Evolutionary conservation across 495 filamentous ascomycete species (phyloP).

Genomic region (Penicillium psychrofluorescens): DNA sequence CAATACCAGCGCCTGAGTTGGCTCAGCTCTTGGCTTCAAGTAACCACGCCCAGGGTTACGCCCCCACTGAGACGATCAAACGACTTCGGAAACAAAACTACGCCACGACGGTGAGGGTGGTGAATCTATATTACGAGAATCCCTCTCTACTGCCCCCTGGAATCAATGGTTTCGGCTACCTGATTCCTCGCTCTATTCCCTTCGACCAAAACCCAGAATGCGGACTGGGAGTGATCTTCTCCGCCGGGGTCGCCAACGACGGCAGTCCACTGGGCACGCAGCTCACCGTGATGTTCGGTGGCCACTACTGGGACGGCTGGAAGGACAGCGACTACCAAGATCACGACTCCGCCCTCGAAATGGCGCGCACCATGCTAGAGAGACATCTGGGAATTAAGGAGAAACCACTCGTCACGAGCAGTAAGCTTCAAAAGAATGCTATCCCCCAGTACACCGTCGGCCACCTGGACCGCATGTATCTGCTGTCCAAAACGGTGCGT

Average conservation of each 20-base stretch:
- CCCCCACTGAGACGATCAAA: slow-evolving; percentile 15
- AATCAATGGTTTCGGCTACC: slow-evolving; percentile 73
- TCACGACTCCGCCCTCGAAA: slow-evolving; percentile 52
- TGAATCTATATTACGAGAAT: slow-evolving; percentile 77
- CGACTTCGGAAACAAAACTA: slow-evolving; percentile 44
- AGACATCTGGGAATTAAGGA: slow-evolving; percentile 68
- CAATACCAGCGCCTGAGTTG: slow-evolving; percentile 46
- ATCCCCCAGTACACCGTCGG: slow-evolving; percentile 86
- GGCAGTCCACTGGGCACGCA: slow-evolving; percentile 64
- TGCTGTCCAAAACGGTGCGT: slow-evolving; percentile 47
- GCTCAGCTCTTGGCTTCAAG: slow-evolving; percentile 14
- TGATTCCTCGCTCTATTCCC: slow-evolving; percentile 68
- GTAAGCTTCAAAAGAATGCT: slow-evolving; percentile 63
- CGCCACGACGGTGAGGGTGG: slow-evolving; percentile 77
- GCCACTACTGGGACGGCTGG: slow-evolving; percentile 80
- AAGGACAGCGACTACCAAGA: slow-evolving; percentile 44
- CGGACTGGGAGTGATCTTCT: slow-evolving; percentile 87
- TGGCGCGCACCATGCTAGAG: slow-evolving; percentile 60
- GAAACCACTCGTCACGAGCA: slow-evolving; percentile 46
- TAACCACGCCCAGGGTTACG: slow-evolving; percentile 1
- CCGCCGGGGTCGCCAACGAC: slow-evolving; percentile 36
- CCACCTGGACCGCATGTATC: slow-evolving; percentile 56
- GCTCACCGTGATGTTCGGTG: slow-evolving; percentile 90
- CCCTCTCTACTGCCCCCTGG: slow-evolving; percentile 52
- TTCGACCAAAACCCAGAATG: slow-evolving; percentile 70